Percentiles rank a stretch among this genome's conserved stretches.
Evolutionary conservation across 2,329 filamentous ascomycete genomes (phyloP).

Genomic region (Coniochaeta sp.): DNA sequence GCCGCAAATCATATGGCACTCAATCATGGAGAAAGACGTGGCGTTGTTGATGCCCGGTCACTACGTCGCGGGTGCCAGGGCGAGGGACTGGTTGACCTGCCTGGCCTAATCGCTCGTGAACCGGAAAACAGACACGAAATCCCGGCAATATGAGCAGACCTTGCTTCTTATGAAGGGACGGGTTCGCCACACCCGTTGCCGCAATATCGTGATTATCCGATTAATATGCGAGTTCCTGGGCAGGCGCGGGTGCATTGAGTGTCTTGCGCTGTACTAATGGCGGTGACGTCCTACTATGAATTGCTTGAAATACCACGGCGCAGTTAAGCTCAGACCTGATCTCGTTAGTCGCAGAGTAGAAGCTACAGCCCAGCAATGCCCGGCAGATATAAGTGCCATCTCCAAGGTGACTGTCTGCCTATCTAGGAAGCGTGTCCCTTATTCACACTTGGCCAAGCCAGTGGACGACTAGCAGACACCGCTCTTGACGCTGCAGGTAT

Average conservation of each 20-base stretch:
- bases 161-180: neutral
- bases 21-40: neutral
- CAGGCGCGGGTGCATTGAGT: neutral
- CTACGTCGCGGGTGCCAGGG: neutral
- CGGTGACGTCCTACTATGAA: neutral
- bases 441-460: too few species aligned
- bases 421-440: neutral
- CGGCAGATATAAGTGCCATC: neutral
- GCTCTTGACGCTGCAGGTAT: too few species aligned
- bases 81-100: neutral
- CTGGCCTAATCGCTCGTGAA: too few species aligned
- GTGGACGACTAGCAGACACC: too few species aligned
- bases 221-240: neutral
- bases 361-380: neutral
- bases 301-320: neutral
- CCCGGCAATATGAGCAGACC: neutral
- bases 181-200: neutral
- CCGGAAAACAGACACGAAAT: neutral
- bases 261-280: neutral
- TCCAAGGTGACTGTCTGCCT: neutral
- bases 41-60: neutral
- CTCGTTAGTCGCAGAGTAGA: neutral
- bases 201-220: neutral
- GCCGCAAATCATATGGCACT: neutral
- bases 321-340: neutral